Percentiles rank a stretch among this genome's conserved stretches.
Evolutionary conservation across 2,329 filamentous ascomycete genomes (phyloP).

Genomic region (Cladophialophora bantiana): DNA sequence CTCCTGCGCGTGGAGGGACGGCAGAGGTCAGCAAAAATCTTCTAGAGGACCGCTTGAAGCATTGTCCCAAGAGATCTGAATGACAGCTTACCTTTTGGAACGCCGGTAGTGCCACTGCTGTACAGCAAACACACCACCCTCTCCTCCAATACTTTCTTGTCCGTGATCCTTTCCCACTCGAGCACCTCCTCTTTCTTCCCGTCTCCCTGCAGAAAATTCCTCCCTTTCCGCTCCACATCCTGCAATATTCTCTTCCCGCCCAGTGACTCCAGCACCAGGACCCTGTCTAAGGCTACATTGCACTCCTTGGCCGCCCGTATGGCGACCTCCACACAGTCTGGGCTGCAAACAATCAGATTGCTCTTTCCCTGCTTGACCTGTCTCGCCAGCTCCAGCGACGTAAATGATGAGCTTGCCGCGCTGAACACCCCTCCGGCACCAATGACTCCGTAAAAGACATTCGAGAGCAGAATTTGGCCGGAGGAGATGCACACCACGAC

Average conservation of each 20-base stretch:
- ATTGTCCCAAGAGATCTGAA: not conserved
- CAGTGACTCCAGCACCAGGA: constrained; percentile 60
- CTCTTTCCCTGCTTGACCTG: constrained; percentile 36
- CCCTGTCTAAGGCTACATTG: constrained; percentile 54
- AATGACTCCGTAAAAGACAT: constrained; percentile 64
- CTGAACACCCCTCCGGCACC: constrained; percentile 67
- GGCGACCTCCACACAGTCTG: constrained; percentile 57
- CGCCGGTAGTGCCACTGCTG: constrained; percentile 45
- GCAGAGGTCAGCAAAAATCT: not conserved
- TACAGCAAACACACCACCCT: constrained; percentile 50
- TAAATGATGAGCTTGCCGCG: constrained; percentile 37
- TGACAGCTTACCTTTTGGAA: constrained; percentile 39
- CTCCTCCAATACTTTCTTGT: constrained; percentile 55
- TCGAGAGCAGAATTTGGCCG: constrained; percentile 63
- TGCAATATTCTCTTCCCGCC: constrained; percentile 46
- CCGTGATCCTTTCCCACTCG: constrained; percentile 63
- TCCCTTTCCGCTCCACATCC: constrained; percentile 21
- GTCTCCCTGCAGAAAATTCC: constrained; percentile 25
- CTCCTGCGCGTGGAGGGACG: constrained; percentile 32
- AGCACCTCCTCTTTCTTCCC: constrained; percentile 45
- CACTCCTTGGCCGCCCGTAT: constrained; percentile 59
- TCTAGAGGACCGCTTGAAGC: too few relatives aligned
- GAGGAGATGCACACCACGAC: constrained; percentile 65
- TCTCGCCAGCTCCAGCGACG: constrained; percentile 29
- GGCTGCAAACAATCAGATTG: constrained; percentile 55